Conservation (phyloP, 495 filamentous ascomycete species). For the Paragyromitra xinjiangensis region DNA sequence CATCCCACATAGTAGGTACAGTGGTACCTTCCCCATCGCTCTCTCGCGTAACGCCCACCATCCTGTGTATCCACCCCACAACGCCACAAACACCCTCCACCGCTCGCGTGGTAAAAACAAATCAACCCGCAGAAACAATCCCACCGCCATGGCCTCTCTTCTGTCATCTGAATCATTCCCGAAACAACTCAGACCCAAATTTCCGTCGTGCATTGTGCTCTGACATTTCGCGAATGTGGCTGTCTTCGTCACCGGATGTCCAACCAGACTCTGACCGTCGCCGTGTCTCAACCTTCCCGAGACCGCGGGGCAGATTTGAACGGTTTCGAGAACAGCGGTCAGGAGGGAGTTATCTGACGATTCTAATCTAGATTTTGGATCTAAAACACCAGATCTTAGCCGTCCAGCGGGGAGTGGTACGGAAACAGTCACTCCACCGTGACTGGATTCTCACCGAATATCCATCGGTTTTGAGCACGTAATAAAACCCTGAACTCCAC, state of each 20-base stretch:
- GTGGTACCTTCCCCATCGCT: too few species aligned
- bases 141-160: neutral
- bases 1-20: too few species aligned
- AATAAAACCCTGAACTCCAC: too few species aligned
- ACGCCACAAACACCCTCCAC: neutral
- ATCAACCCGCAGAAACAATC: too few species aligned
- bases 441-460: neutral
- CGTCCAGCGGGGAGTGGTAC: neutral
- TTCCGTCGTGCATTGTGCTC: neutral
- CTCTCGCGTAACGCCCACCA: too few species aligned
- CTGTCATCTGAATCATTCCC: neutral
- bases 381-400: neutral
- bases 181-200: slow-evolving; percentile 11
- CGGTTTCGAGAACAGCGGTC: neutral
- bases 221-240: neutral
- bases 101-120: neutral
- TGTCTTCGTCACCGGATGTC: slow-evolving; percentile 6
- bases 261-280: neutral
- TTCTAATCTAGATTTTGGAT: neutral
- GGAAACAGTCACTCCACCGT: neutral
- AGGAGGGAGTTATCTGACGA: neutral
- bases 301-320: neutral
- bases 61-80: neutral
- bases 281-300: slow-evolving; percentile 8
- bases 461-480: neutral